These are phyloP conservation scores for Serpula lacrymans DNA, from an alignment of 768 basidiomycete genomes.

Conservation along the genomic window DNA sequence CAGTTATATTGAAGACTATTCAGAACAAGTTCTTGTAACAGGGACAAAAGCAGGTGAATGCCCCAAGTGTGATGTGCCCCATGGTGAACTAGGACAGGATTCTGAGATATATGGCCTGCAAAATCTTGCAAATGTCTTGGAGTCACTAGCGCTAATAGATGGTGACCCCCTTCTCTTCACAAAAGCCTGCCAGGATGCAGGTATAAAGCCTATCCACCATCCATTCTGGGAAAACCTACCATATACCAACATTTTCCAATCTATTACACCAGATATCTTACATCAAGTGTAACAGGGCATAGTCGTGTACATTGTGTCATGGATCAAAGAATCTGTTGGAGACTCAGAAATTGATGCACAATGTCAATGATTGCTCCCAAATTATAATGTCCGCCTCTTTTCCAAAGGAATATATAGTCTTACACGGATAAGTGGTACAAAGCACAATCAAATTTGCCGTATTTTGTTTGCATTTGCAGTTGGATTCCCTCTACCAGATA, in stretches of 20 bases:
- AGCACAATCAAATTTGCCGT: conserved; percentile 31
- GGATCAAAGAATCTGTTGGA: conserved; percentile 24
- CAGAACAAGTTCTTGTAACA: conserved; percentile 14
- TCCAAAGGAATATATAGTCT: conserved; percentile 32
- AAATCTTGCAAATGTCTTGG: neutral
- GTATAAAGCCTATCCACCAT: conserved; percentile 15
- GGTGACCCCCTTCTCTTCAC: conserved; percentile 1
- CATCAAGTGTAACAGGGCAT: conserved; percentile 35
- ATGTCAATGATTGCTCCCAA: conserved; percentile 28
- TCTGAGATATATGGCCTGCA: neutral
- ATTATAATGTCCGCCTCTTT: conserved; percentile 33
- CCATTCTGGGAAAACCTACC: conserved; percentile 26
- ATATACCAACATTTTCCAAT: conserved; percentile 18
- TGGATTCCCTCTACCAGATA: conserved; percentile 13
- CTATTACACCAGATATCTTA: conserved; percentile 30
- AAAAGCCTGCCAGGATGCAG: conserved; percentile 5
- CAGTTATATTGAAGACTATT: conserved; percentile 17
- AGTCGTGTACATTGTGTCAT: conserved; percentile 30
- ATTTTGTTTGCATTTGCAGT: conserved; percentile 29
- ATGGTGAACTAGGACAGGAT: neutral
- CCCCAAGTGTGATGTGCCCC: conserved; percentile 7
- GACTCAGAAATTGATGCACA: conserved; percentile 34
- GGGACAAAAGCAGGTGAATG: conserved; percentile 13
- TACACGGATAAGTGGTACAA: conserved; percentile 29
- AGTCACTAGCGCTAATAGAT: neutral